A percentile compares a stretch with the other conserved stretches of the same genome.
phyloP scores from a whole-genome alignment of 2,329 filamentous ascomycete genomes.

The Trichophyton equinum region DNA sequence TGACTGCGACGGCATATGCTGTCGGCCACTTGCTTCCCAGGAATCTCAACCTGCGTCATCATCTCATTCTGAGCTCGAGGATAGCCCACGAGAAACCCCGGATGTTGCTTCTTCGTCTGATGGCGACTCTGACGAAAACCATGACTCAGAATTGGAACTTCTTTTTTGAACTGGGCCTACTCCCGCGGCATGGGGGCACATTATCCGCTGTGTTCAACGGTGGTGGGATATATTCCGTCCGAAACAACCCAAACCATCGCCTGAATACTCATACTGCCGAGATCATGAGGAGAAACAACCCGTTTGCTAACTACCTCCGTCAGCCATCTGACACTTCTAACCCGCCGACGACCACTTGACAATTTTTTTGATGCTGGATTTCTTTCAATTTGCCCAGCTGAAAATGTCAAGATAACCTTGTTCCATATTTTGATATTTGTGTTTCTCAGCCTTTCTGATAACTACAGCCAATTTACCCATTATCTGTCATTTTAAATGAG shows the following conservation, averaged over 20 bases:
- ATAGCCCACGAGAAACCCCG: too few relatives aligned
- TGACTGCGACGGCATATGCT: too few relatives aligned
- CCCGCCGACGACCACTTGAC: constrained; percentile 10
- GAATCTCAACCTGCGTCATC: too few relatives aligned
- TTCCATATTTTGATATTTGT: too few relatives aligned
- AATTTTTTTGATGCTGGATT: constrained; percentile 7
- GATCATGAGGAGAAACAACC: constrained; percentile 13
- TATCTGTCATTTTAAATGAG: too few relatives aligned
- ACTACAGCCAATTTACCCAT: too few relatives aligned
- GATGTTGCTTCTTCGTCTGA: too few relatives aligned
- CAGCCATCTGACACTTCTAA: neutral
- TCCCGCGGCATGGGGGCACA: neutral
- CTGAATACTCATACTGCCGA: constrained; percentile 10
- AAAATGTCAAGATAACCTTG: too few relatives aligned
- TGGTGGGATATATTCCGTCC: constrained; percentile 6
- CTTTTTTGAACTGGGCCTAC: neutral
- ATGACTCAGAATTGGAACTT: neutral
- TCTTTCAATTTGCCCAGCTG: neutral
- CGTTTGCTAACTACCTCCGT: constrained; percentile 6
- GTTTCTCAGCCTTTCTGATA: too few relatives aligned
- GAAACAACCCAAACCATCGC: constrained; percentile 9
- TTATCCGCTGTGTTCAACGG: constrained; percentile 8
- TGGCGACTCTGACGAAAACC: neutral
- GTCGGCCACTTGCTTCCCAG: too few relatives aligned
- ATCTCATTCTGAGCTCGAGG: too few relatives aligned